Percentiles rank a stretch among this genome's conserved stretches.
Conservation (phyloP, 73 alveolate genomes). For the Paramecium tetraurelia region DNA sequence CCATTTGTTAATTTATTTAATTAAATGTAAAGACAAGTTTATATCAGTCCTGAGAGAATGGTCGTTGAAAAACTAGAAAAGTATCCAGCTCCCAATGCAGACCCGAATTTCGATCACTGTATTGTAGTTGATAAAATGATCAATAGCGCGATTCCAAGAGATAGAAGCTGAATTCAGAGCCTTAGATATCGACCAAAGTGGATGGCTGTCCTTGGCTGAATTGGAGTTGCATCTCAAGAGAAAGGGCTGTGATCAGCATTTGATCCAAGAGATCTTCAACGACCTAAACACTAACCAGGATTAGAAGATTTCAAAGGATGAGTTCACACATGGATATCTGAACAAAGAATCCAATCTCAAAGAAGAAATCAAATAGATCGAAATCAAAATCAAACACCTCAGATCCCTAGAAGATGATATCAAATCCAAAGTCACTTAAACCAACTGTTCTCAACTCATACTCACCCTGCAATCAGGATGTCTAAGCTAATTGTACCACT, state of each 20-base stretch:
- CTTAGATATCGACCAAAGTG: neutral
- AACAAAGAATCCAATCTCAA: neutral
- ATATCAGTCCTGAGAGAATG: slow-evolving; percentile 10
- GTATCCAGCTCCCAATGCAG: neutral
- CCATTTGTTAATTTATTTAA: neutral
- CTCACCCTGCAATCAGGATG: neutral
- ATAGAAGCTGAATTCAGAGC: neutral
- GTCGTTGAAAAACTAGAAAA: neutral
- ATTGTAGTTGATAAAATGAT: neutral
- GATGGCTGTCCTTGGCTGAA: neutral
- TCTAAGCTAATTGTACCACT: neutral
- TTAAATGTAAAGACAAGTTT: slow-evolving; percentile 2
- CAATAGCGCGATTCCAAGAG: neutral
- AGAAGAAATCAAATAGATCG: neutral
- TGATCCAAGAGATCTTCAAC: neutral
- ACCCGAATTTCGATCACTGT: neutral
- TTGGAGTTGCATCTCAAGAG: neutral
- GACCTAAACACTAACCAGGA: neutral
- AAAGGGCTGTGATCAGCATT: neutral
- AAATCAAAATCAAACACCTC: neutral
- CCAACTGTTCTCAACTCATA: neutral
- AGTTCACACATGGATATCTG: neutral
- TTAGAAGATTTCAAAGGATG: neutral
- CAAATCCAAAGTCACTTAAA: neutral
- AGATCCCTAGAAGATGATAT: neutral